phyloP scores from a whole-genome alignment of 2,329 filamentous ascomycete genomes.

The Claviceps monticola region DNA sequence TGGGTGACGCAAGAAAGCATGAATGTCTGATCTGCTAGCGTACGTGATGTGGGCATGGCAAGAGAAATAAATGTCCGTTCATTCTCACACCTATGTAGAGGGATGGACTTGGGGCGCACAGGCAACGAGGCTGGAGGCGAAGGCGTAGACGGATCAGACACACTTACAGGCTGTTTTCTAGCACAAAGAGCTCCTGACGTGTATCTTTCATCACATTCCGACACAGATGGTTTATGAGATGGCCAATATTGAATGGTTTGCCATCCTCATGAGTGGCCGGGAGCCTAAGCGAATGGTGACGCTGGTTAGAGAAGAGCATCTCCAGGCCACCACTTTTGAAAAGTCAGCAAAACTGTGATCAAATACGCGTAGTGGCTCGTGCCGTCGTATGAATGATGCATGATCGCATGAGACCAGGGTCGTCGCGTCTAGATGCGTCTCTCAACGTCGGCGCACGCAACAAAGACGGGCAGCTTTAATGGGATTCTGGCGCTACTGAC shows the following conservation, averaged over 20 bases:
- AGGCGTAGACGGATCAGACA: conserved; percentile 4
- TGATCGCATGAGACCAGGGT: neutral
- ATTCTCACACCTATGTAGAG: neutral
- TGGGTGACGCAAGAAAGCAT: no score
- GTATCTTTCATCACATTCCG: conserved; percentile 72
- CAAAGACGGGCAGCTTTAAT: neutral
- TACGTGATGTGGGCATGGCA: neutral
- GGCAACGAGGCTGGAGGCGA: neutral
- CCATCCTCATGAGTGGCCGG: conserved; percentile 49
- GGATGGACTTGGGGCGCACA: neutral
- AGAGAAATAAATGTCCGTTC: neutral
- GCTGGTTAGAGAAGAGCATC: conserved; percentile 78
- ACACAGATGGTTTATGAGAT: conserved; percentile 67
- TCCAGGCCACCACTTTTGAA: conserved; percentile 69
- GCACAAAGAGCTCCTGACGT: conserved; percentile 76
- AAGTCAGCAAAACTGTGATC: neutral
- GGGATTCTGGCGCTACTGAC: conserved; percentile 18
- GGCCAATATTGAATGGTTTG: conserved; percentile 53
- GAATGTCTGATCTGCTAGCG: neutral
- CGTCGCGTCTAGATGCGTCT: neutral
- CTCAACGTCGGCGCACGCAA: neutral
- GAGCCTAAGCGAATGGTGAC: conserved; percentile 56
- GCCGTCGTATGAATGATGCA: neutral
- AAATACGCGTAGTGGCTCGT: neutral
- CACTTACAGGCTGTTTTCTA: conserved; percentile 77